phyloP scores from a whole-genome alignment of 352 stramenopile genomes.

The Globisporangium parvum region DNA sequence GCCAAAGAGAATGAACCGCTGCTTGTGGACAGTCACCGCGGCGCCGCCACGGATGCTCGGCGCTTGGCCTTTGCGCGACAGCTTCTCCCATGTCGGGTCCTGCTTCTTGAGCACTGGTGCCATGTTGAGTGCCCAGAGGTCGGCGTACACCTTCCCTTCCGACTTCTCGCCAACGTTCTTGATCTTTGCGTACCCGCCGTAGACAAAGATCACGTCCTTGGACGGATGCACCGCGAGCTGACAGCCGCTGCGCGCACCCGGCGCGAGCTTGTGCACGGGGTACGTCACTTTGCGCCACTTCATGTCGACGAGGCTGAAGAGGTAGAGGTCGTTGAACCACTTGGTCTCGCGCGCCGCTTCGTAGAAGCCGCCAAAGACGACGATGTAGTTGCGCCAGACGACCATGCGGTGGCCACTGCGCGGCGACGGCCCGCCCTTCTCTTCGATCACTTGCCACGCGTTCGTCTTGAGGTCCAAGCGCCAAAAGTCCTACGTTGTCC shows the following conservation, averaged over 20 bases:
- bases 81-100: conserved; percentile 92
- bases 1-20: conserved; percentile 95
- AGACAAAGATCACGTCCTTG: conserved; percentile 90
- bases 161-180: conserved; percentile 89
- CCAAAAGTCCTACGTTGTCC: conserved; percentile 83
- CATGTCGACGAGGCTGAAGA: conserved; percentile 87
- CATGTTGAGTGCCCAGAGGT: conserved; percentile 94
- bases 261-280: conserved; percentile 52
- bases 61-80: conserved; percentile 85
- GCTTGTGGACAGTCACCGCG: conserved; percentile 89
- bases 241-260: conserved; percentile 71
- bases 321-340: conserved; percentile 96
- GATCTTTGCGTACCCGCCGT: conserved; percentile 94
- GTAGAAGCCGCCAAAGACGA: conserved; percentile 98
- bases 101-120: conserved; percentile 86
- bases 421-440: conserved; percentile 73
- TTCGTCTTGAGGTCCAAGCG: conserved; percentile 92
- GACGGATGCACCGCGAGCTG: conserved; percentile 78
- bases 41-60: conserved; percentile 76
- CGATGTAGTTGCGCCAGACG: conserved; percentile 93
- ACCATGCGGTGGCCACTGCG: conserved; percentile 92
- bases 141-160: conserved; percentile 93
- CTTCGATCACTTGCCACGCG: conserved; percentile 90
- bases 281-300: conserved; percentile 86
- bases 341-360: conserved; percentile 88